Evolutionary conservation across 148 eudicot genomes (phyloP).

Genomic region (Amaranthus hypochondriacus): DNA sequence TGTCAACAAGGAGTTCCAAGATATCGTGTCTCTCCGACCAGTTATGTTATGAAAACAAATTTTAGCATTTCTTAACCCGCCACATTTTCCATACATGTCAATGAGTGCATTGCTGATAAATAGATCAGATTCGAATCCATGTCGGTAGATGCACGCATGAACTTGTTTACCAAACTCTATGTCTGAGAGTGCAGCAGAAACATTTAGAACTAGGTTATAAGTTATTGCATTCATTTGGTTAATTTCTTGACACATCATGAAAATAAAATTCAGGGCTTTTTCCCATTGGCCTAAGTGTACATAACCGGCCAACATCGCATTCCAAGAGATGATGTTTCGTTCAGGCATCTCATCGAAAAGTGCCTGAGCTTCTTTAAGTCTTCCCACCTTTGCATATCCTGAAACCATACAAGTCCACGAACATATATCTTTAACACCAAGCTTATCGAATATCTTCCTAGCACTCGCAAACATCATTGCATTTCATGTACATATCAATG

Average conservation of each 20-base stretch:
- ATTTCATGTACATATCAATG: conserved; percentile 57
- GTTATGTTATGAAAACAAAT: conserved; percentile 55
- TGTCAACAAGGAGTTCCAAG: conserved; percentile 66
- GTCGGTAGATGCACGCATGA: conserved; percentile 61
- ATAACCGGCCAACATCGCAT: conserved; percentile 72
- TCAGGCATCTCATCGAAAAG: conserved; percentile 66
- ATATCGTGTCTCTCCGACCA: conserved; percentile 44
- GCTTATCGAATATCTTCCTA: conserved; percentile 35
- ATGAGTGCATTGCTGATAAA: conserved; percentile 60
- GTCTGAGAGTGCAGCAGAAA: conserved; percentile 56
- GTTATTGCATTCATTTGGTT: conserved; percentile 39
- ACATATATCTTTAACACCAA: conserved; percentile 35
- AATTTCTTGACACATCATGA: conserved; percentile 33
- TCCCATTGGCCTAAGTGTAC: conserved; percentile 46
- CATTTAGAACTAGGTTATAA: conserved; percentile 48
- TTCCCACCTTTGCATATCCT: conserved; percentile 55
- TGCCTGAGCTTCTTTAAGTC: conserved; percentile 49
- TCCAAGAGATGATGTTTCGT: conserved; percentile 63
- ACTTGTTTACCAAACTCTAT: conserved; percentile 68
- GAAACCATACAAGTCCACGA: conserved; percentile 60
- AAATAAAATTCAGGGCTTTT: conserved; percentile 53
- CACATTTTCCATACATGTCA: conserved; percentile 83
- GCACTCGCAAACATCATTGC: conserved; percentile 50
- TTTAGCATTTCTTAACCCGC: conserved; percentile 43
- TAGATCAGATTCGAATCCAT: conserved; percentile 30